Evolutionary conservation across 345 rosid species (phyloP), one percentile per base, ranked within the genome.

Genomic region (Eucalyptus shirleyi): DNA sequence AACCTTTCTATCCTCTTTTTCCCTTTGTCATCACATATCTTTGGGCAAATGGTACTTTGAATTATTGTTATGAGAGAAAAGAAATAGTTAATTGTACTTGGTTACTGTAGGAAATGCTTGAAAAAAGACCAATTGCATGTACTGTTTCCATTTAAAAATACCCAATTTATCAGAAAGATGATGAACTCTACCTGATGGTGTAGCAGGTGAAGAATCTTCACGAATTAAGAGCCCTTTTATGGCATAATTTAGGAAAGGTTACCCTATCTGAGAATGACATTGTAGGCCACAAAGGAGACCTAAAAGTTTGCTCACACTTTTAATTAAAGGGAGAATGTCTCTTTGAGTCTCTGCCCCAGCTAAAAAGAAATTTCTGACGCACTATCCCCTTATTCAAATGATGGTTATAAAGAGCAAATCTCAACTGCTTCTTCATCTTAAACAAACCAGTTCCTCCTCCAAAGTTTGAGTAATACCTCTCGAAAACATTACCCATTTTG

Each of bases 221-320:
- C 62, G 21, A 89, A 89, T 32, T 85, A 90, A 91, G 81, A 37
- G 50, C 90, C 90, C 82, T 89, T 91, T 88, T 67, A 89, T 87
- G 87, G 90, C 92, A 91, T 90, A 87, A 93, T 92, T 89, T 90
- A 87, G 89, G 93, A 93, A 92, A 93, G 65, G 92, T 90, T 93
- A 89, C 94, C 93, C 94, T 90, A 93, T 88, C 80, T 91, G 94
- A 92, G 88, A 94, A 91, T 90, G 93, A 93, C 90, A 91, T 85
- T 94, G 96, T 91, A 93, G 94, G 94, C 97, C 96, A 95, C 50
- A 92, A 92, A 45, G 95, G 92, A 92, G 95, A 96, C 97, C 95
- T 89, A 88, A 94, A 92, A 91, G 94, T 88, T 91, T 77, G 81
- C 60, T 49, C 90, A 91, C 93, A 88, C 93, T 77, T 77, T 77